Evolutionary conservation across 306 rosid species (phyloP).

Genomic region (Cyamopsis tetragonoloba): DNA sequence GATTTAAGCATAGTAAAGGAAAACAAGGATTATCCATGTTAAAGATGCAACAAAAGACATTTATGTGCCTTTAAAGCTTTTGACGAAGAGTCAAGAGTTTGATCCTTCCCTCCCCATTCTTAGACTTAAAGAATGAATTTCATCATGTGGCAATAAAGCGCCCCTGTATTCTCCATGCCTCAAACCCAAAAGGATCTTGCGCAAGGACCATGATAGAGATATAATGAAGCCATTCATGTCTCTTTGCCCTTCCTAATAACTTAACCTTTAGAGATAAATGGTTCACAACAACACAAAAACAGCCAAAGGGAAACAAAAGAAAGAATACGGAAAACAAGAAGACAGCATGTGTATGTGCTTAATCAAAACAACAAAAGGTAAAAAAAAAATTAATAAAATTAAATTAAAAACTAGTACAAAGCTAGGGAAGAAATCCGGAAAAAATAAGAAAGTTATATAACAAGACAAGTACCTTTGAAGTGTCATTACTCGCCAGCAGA

Average conservation of each 20-base stretch:
- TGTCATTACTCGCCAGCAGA: slow-evolving; percentile 80
- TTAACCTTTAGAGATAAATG: background rate
- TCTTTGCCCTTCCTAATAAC: background rate
- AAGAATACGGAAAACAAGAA: slow-evolving; percentile 10
- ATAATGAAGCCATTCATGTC: background rate
- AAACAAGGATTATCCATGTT: background rate
- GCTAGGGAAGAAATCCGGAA: background rate
- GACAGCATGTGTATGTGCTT: background rate
- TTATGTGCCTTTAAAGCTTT: background rate
- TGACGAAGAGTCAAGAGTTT: background rate
- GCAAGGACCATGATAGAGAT: background rate
- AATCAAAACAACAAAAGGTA: background rate
- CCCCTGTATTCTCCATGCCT: background rate
- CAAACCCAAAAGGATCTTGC: background rate
- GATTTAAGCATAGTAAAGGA: background rate
- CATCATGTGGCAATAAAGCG: background rate
- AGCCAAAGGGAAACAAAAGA: slow-evolving; percentile 1
- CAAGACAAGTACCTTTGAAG: slow-evolving; percentile 66
- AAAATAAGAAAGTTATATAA: background rate
- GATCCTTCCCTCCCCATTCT: background rate
- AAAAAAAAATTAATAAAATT: background rate
- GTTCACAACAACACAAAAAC: background rate
- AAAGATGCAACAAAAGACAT: background rate
- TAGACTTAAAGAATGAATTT: background rate
- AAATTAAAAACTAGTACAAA: background rate